Evolutionary conservation across 148 eudicot species (phyloP), one percentile per base, ranked within the genome.

Genomic region (Diospyros lotus): DNA sequence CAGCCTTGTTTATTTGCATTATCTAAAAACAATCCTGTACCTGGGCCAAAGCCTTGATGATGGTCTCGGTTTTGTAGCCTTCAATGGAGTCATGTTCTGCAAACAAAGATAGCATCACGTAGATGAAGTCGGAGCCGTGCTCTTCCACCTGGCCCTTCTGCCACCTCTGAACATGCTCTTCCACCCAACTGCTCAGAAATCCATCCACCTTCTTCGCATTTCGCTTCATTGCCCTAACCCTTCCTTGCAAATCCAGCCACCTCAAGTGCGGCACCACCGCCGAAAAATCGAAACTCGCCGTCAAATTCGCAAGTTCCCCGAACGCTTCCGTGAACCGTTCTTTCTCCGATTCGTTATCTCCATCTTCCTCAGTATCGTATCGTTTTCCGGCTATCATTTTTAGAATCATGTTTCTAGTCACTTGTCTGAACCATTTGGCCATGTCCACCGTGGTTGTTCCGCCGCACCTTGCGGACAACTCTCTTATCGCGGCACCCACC

Each of bases 91-190:
- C 59, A 46, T 48, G 65, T 54, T 51, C 53, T 5, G 59, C 50
- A 39, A 76, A 41, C 2, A n/a, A 28, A 3, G 79, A 68, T 4
- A 76, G 74, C 74, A 76, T 45, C 46, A 69, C 82, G 54, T 75
- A 74, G 70, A 79, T 17, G 58, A 79, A 74, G 58, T 78, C 81
- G 46, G 73, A 77, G 1, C 39, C 4, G 3, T 72, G 61, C 1
- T 51, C 77, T 46, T 38, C 6, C 9, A 4, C 59, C 41, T 6
- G 39, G 8, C 41, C 18, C 3, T 11, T 10, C 12, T n/a, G n/a
- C 14, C 28, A 12, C 1, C 59, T 56, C 59, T 62, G 43, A 1
- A 6, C 43, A 39, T 62, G 42, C 11, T 62, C 65, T 9, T 28
- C 65, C 9, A 39, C 1, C 65, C 42, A 62, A 4, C 2, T 62